phyloP scores from a whole-genome alignment of 768 basidiomycete species.

The Psilocybe azurescens region DNA sequence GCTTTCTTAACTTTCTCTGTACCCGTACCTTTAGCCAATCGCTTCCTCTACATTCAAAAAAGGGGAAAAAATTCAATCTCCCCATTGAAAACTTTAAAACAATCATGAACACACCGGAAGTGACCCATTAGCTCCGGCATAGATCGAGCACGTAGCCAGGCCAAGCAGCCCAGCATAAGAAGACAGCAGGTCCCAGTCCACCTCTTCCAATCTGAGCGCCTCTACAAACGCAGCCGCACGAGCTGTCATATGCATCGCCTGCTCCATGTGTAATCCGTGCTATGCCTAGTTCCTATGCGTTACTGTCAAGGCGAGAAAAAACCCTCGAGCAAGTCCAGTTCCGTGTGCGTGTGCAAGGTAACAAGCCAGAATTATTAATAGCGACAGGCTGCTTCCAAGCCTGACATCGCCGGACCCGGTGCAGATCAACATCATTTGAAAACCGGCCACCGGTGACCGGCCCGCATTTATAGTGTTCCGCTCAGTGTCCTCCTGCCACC shows the following conservation, averaged over 20 bases:
- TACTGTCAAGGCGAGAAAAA: neutral
- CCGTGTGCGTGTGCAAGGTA: neutral
- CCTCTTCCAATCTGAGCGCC: constrained; percentile 5
- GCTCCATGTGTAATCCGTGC: constrained; percentile 2
- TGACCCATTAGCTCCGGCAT: constrained; percentile 71
- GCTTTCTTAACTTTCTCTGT: constrained; percentile 10
- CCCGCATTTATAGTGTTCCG: too few species aligned
- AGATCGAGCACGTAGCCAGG: constrained; percentile 71
- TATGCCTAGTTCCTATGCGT: too few species aligned
- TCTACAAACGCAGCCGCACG: neutral
- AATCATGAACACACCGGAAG: constrained; percentile 51
- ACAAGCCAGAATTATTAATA: neutral
- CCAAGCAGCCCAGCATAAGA: constrained; percentile 73
- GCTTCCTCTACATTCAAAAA: constrained; percentile 2
- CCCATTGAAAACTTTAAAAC: constrained; percentile 2
- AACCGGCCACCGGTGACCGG: too few species aligned
- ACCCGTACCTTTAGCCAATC: neutral
- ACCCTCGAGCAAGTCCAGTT: too few species aligned
- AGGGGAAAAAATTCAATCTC: neutral
- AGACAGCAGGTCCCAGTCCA: constrained; percentile 64
- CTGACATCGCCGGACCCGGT: neutral
- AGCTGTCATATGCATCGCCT: neutral
- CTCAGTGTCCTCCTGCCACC: too few species aligned
- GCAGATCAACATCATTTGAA: too few species aligned
- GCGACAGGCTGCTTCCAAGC: neutral